Evolutionary conservation across 108 stramenopile species (phyloP), one percentile per base, ranked within the genome.

Genomic region (Cyclotella sp.): DNA sequence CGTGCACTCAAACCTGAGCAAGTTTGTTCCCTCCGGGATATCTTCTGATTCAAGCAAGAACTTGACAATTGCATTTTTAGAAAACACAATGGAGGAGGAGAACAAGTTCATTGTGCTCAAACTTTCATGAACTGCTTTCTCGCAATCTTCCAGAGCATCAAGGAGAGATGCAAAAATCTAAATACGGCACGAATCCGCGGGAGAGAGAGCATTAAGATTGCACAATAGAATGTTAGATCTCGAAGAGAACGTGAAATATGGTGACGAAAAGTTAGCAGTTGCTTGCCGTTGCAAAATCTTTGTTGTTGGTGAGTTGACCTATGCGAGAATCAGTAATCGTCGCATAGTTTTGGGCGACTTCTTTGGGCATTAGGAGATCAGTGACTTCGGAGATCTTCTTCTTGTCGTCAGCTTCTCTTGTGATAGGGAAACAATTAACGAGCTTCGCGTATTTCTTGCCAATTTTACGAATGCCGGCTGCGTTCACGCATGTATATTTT

Each of bases 401-500:
- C 57, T 15, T 51, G 46, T 44, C 61, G 41, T 68, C 55, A 47
- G 68, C 54, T 43, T 70, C n/a, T 40, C 42, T 46, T 26, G 55
- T 24, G 29, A 55, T n/a, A 9, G 69, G 42, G 24, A 76, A 70
- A 24, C 26, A 40, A 47, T 77, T 72, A 34, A 82, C 53, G 13
- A 79, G 70, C 61, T 90, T 90, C 52, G 86, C 78, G 65, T 89
- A 85, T 59, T 91, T 91, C 46, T 91, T 91, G 29, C 85, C 72
- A 40, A 91, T 89, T 68, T 91, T 91, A 44, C 88, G 74, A n/a
- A 87, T 74, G 8, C 89, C 86, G 29, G 92, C 87, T 27, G 87
- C 78, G 80, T 95, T 95, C 11, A 95, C 75, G 65, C 91, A 92
- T 47, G 91, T 91, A 70, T 78, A 95, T 49, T 88, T 86, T 10